Evolutionary conservation across 2,329 filamentous ascomycete species (phyloP).

Genomic region (Ophiocordyceps unilateralis): DNA sequence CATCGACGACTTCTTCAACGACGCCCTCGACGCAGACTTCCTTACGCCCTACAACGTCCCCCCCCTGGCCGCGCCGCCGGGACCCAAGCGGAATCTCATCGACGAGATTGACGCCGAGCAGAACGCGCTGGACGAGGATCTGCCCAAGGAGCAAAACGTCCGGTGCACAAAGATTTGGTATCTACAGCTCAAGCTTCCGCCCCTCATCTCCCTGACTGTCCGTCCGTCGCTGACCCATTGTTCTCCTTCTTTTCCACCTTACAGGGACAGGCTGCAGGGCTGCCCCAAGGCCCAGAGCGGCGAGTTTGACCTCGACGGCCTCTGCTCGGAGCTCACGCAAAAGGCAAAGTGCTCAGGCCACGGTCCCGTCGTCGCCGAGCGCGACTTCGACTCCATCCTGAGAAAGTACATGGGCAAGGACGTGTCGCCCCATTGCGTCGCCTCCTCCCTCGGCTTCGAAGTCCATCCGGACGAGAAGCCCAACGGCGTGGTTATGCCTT

Average conservation of each 20-base stretch:
- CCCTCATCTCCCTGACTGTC: too few relatives aligned
- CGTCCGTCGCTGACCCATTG: too few relatives aligned
- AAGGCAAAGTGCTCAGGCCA: constrained; percentile 91
- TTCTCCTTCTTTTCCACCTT: neutral
- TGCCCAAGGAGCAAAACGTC: constrained; percentile 41
- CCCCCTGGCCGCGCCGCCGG: constrained; percentile 18
- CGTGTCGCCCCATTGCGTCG: constrained; percentile 15
- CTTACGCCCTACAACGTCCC: constrained; percentile 61
- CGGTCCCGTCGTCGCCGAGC: constrained; percentile 76
- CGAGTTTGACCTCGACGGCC: constrained; percentile 81
- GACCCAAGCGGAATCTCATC: constrained; percentile 51
- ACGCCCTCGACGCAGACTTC: constrained; percentile 70
- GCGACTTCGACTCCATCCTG: constrained; percentile 71
- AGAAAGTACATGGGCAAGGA: constrained; percentile 40
- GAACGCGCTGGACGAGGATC: constrained; percentile 51
- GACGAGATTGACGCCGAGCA: constrained; percentile 62
- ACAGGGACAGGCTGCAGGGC: constrained; percentile 75
- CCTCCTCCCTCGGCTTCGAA: constrained; percentile 44
- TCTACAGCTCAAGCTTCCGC: constrained; percentile 14
- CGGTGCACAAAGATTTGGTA: constrained; percentile 91
- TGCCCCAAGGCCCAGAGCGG: constrained; percentile 79
- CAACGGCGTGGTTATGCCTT: constrained; percentile 4
- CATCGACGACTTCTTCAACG: constrained; percentile 58
- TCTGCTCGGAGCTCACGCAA: constrained; percentile 83
- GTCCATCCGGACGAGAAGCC: constrained; percentile 10